Base-by-base conservation (phyloP, 2,329 filamentous ascomycete genomes). In the Rhynchosporium secalis region DNA sequence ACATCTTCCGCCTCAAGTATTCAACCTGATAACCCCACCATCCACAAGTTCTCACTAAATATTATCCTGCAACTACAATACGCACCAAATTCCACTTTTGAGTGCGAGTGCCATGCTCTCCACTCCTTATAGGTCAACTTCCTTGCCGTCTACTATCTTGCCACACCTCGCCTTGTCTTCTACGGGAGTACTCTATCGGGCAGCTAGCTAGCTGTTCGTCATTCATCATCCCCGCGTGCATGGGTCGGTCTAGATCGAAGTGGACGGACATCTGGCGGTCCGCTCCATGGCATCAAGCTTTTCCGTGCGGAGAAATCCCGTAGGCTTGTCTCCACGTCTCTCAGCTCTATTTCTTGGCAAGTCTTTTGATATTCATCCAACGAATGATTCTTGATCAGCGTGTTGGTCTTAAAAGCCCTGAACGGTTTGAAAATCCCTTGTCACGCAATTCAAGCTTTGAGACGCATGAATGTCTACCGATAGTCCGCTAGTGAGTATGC, bases 221-320 rank as follows among this genome's bases (percentile, higher is more conserved):
- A 40, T 9, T 8, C 8, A 20, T 3, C 31, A 40, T 54, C 36
- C 49, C 40, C 13, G 40, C 7, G 29, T 26, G 43, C 20, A 20
- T 20, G 20, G 20, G 20, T 20, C 20, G 56, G 43, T 58, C 56
- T 26, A 38, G 56, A 58, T 38, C 29, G 38, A 7, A 10, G 3
- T 31, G 10, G 41, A 8, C 10, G 4, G 40, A 12, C 4, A 12
- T 41, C 20, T 28, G 20, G 56, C 48, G 57, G 40, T 52, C 28
- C 41, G 47, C 31, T 41, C 57, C 47, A 28, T 46, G 47, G 31
- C 33, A 26, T 52, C 48, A 31, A 54, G 33, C 29, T 15, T 56
- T 9, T 36, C 47, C 6, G n/a, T 60, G 57, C 57, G 57, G 57
- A 46, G 57, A 60, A 60, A 47, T 47, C 41, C n/a, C 52, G 9